A percentile compares a stretch with the other conserved stretches of the same genome.
phyloP scores from a whole-genome alignment of 169 alveolate genomes.

The Miamiensis avidus region DNA sequence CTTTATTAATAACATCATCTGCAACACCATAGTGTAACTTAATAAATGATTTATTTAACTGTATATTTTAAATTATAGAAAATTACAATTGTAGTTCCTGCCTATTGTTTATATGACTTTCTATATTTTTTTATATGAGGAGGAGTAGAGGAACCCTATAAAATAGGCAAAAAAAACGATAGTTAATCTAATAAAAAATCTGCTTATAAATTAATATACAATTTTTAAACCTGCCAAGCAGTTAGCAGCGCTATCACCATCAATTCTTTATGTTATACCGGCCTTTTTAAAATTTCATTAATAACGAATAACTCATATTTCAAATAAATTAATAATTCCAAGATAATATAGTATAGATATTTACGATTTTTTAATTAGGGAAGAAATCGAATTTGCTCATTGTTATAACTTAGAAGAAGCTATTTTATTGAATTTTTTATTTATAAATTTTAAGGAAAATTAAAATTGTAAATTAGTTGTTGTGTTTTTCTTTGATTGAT shows the following conservation, averaged over 20 bases:
- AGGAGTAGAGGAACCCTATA: slow-evolving; percentile 65
- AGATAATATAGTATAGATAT: no score
- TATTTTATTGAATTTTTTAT: not conserved
- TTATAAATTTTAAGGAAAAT: not conserved
- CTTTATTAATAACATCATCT: slow-evolving; percentile 54
- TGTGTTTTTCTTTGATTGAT: no score
- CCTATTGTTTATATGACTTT: slow-evolving; percentile 64
- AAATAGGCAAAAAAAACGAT: not conserved
- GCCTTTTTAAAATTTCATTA: slow-evolving; percentile 23
- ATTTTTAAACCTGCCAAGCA: slow-evolving; percentile 8
- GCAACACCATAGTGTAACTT: slow-evolving; percentile 72
- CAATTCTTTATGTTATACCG: slow-evolving; percentile 31
- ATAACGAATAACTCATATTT: not conserved
- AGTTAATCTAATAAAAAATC: no score
- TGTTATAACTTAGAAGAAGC: not conserved
- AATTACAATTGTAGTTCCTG: slow-evolving; percentile 55
- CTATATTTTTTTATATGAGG: slow-evolving; percentile 74
- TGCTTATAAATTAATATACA: no score
- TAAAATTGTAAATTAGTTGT: not conserved
- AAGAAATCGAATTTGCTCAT: not conserved
- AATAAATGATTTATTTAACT: not conserved
- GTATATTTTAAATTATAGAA: not conserved
- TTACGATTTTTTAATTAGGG: not conserved
- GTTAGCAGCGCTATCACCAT: slow-evolving; percentile 29
- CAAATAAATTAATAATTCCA: no score